Percentiles rank a stretch among this genome's conserved stretches.
Evolutionary conservation across 768 basidiomycete species (phyloP).

Genomic region (Lyophyllum semitale): DNA sequence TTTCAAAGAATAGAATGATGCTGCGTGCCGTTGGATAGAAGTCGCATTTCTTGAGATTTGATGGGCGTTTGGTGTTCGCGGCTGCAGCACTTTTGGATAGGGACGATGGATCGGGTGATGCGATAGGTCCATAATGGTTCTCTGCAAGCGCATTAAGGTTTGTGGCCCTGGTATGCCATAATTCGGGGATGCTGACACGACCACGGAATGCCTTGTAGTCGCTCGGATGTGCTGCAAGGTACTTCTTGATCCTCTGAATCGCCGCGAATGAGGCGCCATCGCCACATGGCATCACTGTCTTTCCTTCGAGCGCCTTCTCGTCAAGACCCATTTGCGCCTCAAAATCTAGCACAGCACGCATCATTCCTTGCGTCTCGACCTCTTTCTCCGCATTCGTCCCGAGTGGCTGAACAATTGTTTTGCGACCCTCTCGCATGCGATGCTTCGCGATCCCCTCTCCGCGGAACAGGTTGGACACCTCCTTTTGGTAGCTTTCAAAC

Average conservation of each 20-base stretch:
- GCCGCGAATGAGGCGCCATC: constrained; percentile 22
- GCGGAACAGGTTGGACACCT: constrained; percentile 18
- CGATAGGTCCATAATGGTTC: constrained; percentile 20
- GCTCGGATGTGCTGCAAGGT: constrained; percentile 14
- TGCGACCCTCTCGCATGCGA: constrained; percentile 18
- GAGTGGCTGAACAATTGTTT: constrained; percentile 20
- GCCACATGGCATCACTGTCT: constrained; percentile 16
- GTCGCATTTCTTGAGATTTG: constrained; percentile 21
- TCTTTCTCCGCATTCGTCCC: constrained; percentile 23
- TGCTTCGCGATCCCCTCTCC: constrained; percentile 16
- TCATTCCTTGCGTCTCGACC: constrained; percentile 23
- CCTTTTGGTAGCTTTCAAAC: constrained; percentile 14
- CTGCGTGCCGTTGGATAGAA: constrained; percentile 23
- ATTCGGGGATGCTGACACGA: constrained; percentile 17
- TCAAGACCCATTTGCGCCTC: constrained; percentile 20
- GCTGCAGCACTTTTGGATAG: constrained; percentile 17
- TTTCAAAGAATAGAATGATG: constrained; percentile 23
- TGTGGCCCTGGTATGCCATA: constrained; percentile 22
- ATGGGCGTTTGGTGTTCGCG: constrained; percentile 17
- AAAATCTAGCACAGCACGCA: constrained; percentile 9
- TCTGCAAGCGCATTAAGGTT: constrained; percentile 18
- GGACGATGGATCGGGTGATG: constrained; percentile 18
- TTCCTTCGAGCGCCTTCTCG: constrained; percentile 12
- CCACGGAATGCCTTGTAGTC: constrained; percentile 21
- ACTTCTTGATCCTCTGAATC: constrained; percentile 17